A percentile compares a stretch with the other conserved stretches of the same genome.
phyloP scores from a whole-genome alignment of 2,329 filamentous ascomycete genomes.

The Colletotrichum destructivum region DNA sequence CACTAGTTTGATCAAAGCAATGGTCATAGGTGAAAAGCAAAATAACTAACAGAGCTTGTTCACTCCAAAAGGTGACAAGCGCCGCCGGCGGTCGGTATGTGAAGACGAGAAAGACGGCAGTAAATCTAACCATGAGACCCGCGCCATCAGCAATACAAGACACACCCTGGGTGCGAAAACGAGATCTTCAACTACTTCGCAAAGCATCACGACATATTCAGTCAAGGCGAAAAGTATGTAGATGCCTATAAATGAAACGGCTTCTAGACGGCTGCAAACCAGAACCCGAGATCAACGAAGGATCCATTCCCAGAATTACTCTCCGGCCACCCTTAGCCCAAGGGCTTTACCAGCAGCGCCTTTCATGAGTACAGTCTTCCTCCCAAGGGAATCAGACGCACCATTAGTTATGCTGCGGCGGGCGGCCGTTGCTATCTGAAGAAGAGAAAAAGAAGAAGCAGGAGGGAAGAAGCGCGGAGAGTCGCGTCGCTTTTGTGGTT shows the following conservation, averaged over 20 bases:
- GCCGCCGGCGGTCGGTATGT: no score
- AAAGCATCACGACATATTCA: conserved; percentile 12
- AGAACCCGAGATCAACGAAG: conserved; percentile 46
- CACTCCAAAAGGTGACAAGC: no score
- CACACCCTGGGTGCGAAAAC: no score
- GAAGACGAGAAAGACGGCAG: no score
- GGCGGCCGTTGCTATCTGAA: conserved; percentile 43
- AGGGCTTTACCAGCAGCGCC: conserved; percentile 42
- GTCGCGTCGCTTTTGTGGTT: conserved; percentile 28
- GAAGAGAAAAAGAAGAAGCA: conserved; percentile 31
- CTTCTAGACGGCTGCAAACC: conserved; percentile 38
- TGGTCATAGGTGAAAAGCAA: no score
- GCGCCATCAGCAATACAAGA: no score
- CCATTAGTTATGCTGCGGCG: conserved; percentile 44
- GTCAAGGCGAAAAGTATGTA: conserved; percentile 36
- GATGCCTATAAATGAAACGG: conserved; percentile 45
- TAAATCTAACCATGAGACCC: no score
- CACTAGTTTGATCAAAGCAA: no score
- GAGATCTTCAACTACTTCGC: no score
- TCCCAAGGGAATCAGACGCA: conserved; percentile 5
- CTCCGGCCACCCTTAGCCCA: conserved; percentile 42
- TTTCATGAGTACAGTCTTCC: conserved; percentile 26
- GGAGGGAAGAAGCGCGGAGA: conserved; percentile 8
- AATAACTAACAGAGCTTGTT: no score
- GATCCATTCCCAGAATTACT: conserved; percentile 44